Percentiles rank a stretch among this genome's conserved stretches.
These are phyloP conservation scores for Neoscytalidium dimidiatum DNA, from an alignment of 2,329 filamentous ascomycete species.

Conservation along the genomic window DNA sequence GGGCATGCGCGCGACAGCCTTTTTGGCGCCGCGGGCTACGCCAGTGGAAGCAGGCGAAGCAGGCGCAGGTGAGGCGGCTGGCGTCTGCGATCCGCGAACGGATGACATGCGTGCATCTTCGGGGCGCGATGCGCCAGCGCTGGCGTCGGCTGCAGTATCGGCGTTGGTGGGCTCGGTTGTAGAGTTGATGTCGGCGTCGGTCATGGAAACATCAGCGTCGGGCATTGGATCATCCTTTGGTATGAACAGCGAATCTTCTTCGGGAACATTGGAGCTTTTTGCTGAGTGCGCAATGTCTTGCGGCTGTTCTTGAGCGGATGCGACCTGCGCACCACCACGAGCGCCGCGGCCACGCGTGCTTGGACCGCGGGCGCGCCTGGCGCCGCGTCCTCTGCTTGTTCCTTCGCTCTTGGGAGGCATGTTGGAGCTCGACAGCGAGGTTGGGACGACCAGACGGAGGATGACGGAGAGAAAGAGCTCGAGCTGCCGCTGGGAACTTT, in stretches of 20 bases:
- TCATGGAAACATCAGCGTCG: conserved; percentile 12
- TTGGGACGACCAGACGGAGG: background rate
- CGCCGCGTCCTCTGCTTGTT: conserved; percentile 24
- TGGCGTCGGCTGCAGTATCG: background rate
- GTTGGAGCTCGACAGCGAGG: background rate
- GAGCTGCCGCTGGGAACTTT: conserved; percentile 7
- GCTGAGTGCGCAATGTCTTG: conserved; percentile 22
- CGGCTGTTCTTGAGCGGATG: conserved; percentile 25
- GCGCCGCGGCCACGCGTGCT: conserved; percentile 22
- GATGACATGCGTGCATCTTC: background rate
- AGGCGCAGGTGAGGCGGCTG: conserved; percentile 25
- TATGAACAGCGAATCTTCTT: conserved; percentile 23
- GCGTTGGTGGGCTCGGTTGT: conserved; percentile 1
- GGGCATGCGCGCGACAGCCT: conserved; percentile 34
- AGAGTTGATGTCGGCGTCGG: background rate
- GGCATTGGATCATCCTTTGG: conserved; percentile 20
- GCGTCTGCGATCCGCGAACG: conserved; percentile 6
- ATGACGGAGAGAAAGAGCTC: conserved; percentile 5
- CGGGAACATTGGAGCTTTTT: conserved; percentile 6
- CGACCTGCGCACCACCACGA: conserved; percentile 23
- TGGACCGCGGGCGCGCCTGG: conserved; percentile 26
- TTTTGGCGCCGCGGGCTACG: conserved; percentile 31
- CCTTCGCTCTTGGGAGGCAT: conserved; percentile 35
- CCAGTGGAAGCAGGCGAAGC: conserved; percentile 35
- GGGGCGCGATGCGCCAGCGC: conserved; percentile 4